Conservation (phyloP, 2,329 filamentous ascomycete genomes). For the Stylonectria norvegica region DNA sequence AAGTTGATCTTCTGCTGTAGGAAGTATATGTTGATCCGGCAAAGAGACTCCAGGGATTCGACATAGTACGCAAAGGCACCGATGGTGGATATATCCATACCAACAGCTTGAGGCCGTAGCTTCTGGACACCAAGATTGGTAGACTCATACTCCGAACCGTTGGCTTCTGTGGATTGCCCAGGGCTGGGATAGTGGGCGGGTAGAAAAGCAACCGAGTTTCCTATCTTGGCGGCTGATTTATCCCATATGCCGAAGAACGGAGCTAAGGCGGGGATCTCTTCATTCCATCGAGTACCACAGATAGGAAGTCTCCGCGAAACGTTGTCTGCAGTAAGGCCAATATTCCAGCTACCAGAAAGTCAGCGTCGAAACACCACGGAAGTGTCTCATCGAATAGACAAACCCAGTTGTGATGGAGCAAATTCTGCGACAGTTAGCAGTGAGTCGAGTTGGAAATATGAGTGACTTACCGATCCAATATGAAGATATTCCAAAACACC, state of each 20-base stretch:
- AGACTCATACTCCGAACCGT: constrained; percentile 7
- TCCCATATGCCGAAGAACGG: constrained; percentile 47
- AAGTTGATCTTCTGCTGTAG: constrained; percentile 42
- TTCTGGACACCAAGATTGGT: not conserved
- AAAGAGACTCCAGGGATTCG: constrained; percentile 45
- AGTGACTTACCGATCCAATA: constrained; percentile 28
- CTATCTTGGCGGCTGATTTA: constrained; percentile 36
- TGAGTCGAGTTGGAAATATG: not conserved
- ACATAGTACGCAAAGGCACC: constrained; percentile 46
- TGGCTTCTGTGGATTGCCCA: constrained; percentile 12
- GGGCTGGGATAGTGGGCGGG: constrained; percentile 31
- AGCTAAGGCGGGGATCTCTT: constrained; percentile 34
- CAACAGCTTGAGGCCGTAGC: not conserved
- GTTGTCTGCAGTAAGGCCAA: constrained; percentile 31
- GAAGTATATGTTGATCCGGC: constrained; percentile 43
- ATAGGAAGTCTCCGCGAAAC: constrained; percentile 30
- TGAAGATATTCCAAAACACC: constrained; percentile 34
- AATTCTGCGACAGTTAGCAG: constrained; percentile 9
- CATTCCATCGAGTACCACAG: constrained; percentile 41
- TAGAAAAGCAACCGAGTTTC: constrained; percentile 38
- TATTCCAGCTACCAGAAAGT: constrained; percentile 28
- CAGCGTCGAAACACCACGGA: not conserved
- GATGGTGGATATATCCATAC: constrained; percentile 35
- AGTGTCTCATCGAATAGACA: not conserved
- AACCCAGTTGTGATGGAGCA: constrained; percentile 25